Evolutionary conservation across 108 stramenopile species (phyloP).

Genomic region (Pseudonitzschia delicatissima): DNA sequence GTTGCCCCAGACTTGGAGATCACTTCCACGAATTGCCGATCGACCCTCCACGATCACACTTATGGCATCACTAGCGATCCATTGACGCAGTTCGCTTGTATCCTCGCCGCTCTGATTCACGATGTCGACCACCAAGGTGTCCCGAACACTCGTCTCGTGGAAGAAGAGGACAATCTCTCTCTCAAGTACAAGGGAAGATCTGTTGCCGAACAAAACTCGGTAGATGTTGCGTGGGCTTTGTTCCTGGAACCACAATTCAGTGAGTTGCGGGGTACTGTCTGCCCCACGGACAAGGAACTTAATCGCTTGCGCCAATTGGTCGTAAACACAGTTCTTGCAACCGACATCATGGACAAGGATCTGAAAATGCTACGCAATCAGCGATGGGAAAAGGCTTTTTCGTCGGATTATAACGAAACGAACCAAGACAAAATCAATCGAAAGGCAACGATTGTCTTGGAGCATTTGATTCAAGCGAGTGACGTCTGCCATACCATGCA

Average conservation of each 20-base stretch:
- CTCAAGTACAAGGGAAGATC: conserved; percentile 25
- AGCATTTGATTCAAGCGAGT: conserved; percentile 16
- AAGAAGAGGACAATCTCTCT: conserved; percentile 25
- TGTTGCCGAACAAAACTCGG: conserved; percentile 39
- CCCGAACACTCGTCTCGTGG: conserved; percentile 41
- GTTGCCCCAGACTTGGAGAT: conserved; percentile 21
- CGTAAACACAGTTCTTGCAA: conserved; percentile 34
- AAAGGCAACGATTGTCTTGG: conserved; percentile 14
- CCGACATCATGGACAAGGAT: conserved; percentile 38
- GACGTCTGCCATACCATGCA: conserved; percentile 16
- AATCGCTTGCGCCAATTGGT: conserved; percentile 36
- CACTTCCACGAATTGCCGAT: background rate
- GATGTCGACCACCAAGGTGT: conserved; percentile 54
- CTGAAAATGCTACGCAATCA: conserved; percentile 18
- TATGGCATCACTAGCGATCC: conserved; percentile 52
- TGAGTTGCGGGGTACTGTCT: conserved; percentile 24
- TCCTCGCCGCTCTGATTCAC: conserved; percentile 50
- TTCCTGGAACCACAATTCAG: conserved; percentile 27
- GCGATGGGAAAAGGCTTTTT: conserved; percentile 42
- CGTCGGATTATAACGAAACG: background rate
- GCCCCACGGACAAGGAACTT: conserved; percentile 15
- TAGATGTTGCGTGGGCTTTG: conserved; percentile 32
- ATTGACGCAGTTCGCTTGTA: conserved; percentile 48
- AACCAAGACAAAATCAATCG: conserved; percentile 2
- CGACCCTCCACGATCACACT: conserved; percentile 36